Base-by-base conservation (phyloP, 306 rosid species). In the Trichosanthes truncata region DNA sequence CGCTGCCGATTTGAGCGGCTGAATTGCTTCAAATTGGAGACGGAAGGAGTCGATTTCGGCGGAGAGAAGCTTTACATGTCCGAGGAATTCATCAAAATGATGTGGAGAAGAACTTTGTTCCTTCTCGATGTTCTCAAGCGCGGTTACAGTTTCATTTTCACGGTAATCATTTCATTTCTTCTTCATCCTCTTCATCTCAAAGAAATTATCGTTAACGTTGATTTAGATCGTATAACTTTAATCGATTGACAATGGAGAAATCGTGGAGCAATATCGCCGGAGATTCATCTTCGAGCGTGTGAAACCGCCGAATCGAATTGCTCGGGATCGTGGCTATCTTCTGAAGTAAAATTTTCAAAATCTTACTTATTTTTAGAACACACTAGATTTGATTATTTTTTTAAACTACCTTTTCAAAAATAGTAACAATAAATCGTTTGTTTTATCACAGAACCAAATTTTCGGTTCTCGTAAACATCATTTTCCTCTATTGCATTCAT, bases 11-110 rank as follows among this genome's bases (percentile, higher is more conserved):
- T 89, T 76, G 81, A 83, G 33, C 67, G 81, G 31, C 40, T 90
- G 17, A 91, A 89, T 62, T 93, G 97, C 82, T 91, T 55, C 84
- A 86, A 7, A 26, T 61, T 93, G 80, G 80, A 85, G 79, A 91
- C 92, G 10, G 87, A 91, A 51, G 89, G 90, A 13, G 84, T 84
- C 78, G 90, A 91, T 84, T 90, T 85, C 17, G 83, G 79, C 33
- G 87, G 87, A 9, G 98, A 93, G 74, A 91, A 90, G 80, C 12
- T 88, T 0, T 93, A 68, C 84, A 91, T 91, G 98, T 93, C 98
- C 0, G 43, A 61, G 0, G 97, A 87, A 3, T 93, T 91, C 72
- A 85, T 90, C 76, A 86, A 84, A 41, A 93, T 93, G 97, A 93
- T 91, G 97, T 93, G 98, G 98, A 84, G 29, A 74, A 84, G 96